Percentiles rank a stretch among this genome's conserved stretches.
Conservation (phyloP, 2,329 filamentous ascomycete species). For the Claviceps sorghi region DNA sequence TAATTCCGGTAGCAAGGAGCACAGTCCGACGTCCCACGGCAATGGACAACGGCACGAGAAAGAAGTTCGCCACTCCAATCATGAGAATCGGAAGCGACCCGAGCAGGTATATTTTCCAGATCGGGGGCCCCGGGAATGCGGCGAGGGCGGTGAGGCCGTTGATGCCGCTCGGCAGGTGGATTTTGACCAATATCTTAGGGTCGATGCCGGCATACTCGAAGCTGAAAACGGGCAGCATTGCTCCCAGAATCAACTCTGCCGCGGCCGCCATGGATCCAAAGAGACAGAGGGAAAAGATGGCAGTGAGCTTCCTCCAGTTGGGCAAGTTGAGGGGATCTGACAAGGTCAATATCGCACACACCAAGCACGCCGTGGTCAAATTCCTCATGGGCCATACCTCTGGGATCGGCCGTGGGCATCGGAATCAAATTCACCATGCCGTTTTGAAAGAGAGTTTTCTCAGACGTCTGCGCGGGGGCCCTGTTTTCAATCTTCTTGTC, state of each 20-base stretch:
- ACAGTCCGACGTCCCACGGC: slow-evolving; percentile 1
- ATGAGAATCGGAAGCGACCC: background rate
- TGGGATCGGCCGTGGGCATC: slow-evolving; percentile 1
- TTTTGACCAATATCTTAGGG: background rate
- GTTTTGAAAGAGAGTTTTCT: background rate
- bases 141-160: slow-evolving; percentile 1
- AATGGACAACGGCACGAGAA: slow-evolving; percentile 1
- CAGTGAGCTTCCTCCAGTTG: background rate
- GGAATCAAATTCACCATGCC: slow-evolving; percentile 1
- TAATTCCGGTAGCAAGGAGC: background rate
- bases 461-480: background rate
- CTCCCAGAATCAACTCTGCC: slow-evolving; percentile 2
- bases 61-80: slow-evolving; percentile 2
- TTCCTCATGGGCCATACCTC: slow-evolving; percentile 1
- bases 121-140: background rate
- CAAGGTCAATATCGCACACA: background rate
- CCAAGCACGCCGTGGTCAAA: background rate
- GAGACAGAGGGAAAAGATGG: background rate
- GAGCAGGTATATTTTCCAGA: slow-evolving; percentile 2
- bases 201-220: slow-evolving; percentile 3
- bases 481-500: background rate
- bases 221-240: slow-evolving; percentile 1
- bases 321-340: slow-evolving; percentile 1
- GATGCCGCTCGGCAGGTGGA: background rate
- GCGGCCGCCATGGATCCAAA: slow-evolving; percentile 2